Evolutionary conservation across 352 stramenopile species (phyloP).

Genomic region (Phytopythium montanum): DNA sequence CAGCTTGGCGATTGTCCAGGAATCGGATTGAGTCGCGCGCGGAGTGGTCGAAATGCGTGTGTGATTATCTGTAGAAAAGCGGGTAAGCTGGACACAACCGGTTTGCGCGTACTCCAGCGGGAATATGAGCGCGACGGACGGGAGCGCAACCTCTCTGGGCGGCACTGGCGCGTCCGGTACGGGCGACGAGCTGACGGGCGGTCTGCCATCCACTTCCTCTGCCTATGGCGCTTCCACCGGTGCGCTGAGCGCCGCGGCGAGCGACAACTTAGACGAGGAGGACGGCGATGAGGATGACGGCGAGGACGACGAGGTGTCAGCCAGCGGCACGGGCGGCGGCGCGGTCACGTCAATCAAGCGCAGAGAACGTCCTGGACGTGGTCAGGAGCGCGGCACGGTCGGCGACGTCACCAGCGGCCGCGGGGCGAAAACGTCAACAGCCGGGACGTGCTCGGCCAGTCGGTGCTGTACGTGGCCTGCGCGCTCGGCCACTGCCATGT

Average conservation of each 20-base stretch:
- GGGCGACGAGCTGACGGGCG: neutral
- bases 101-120: too few species aligned
- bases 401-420: slow-evolving; percentile 57
- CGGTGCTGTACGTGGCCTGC: slow-evolving; percentile 56
- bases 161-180: slow-evolving; percentile 3
- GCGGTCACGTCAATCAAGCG: slow-evolving; percentile 47
- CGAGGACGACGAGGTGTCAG: neutral
- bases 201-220: neutral
- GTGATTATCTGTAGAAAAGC: too few species aligned
- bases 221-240: neutral
- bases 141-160: neutral
- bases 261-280: slow-evolving; percentile 4
- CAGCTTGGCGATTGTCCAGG: too few species aligned
- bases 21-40: too few species aligned
- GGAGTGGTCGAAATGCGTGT: too few species aligned
- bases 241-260: slow-evolving; percentile 4
- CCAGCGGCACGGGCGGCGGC: neutral
- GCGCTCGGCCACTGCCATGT: slow-evolving; percentile 54
- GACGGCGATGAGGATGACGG: neutral
- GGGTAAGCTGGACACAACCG: too few species aligned
- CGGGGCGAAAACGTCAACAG: slow-evolving; percentile 49
- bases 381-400: slow-evolving; percentile 45
- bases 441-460: slow-evolving; percentile 48
- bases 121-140: slow-evolving; percentile 1
- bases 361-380: slow-evolving; percentile 63